Conservation (phyloP, 495 filamentous ascomycete species). For the Patellaria atrata region DNA sequence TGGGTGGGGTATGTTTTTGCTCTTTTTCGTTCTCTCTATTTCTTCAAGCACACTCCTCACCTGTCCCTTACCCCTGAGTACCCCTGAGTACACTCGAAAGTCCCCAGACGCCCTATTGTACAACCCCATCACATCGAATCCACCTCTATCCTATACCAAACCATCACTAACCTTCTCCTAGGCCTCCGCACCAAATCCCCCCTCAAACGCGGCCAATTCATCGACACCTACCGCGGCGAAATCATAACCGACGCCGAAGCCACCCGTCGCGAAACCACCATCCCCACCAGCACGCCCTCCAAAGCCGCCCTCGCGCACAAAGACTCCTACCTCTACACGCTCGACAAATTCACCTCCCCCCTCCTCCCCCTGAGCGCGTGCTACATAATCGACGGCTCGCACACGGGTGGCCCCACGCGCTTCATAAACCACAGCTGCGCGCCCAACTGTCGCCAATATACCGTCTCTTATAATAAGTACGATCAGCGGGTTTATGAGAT, state of each 20-base stretch:
- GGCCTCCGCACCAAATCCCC: slow-evolving; percentile 54
- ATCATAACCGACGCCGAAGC: slow-evolving; percentile 63
- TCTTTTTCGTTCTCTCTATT: no score
- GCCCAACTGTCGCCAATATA: slow-evolving; percentile 66
- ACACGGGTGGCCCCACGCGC: slow-evolving; percentile 40
- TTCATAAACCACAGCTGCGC: slow-evolving; percentile 60
- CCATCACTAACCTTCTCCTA: slow-evolving; percentile 23
- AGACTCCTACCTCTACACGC: slow-evolving; percentile 64
- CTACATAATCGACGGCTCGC: slow-evolving; percentile 46
- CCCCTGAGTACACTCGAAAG: no score
- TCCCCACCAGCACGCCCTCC: slow-evolving; percentile 29
- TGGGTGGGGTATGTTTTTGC: slow-evolving; percentile 65
- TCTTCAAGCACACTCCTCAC: not conserved
- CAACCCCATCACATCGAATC: no score
- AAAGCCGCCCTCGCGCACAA: no score
- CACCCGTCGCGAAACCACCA: slow-evolving; percentile 42
- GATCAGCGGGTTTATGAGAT: slow-evolving; percentile 71
- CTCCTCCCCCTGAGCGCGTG: slow-evolving; percentile 18
- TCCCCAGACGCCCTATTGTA: no score
- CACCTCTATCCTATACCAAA: no score
- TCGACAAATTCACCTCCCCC: slow-evolving; percentile 58
- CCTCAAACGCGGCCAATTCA: slow-evolving; percentile 66
- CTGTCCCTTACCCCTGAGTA: slow-evolving; percentile 1
- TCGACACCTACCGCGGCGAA: slow-evolving; percentile 82
- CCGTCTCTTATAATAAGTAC: slow-evolving; percentile 62